Evolutionary conservation across 257 asterid species (phyloP), one percentile per base, ranked within the genome.

Genomic region (Primulina eburnea): DNA sequence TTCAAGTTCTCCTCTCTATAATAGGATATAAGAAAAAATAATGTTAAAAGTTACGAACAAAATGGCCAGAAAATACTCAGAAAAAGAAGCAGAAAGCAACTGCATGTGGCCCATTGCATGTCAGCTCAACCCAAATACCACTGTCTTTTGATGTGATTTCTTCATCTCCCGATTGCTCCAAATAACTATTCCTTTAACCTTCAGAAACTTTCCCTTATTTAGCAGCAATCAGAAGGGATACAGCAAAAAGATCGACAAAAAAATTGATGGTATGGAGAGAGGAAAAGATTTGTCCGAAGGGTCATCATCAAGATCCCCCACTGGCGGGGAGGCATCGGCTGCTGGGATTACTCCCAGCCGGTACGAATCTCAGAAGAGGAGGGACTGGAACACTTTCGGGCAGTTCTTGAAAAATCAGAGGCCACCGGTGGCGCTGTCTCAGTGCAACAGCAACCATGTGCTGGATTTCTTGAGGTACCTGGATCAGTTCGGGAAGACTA

Each of bases 331-430:
- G 14, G 55, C 52, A 9, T 28, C 59, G 14, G 52, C 53, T 17
- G 55, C 71, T 29, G 53, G 62, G 26, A 35, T 64, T 4, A 70
- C 83, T 0, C 92, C 84, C 0, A 86, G 95, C 76, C 82, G 95
- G 2, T 88, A 86, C 50, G 95, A 86, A 50, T 86, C 92, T 2
- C 92, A 87, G 37, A 89, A 89, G 78, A 70, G 96, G 47, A 86
- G 96, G 18, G 96, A 89, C 65, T 89, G 96, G 96, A 89, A 89
- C 79, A 87, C 96, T 30, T 89, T 89, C 78, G 89, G 90, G 7
- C 96, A 89, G 84, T 89, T 87, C 80, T 40, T 89, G 68, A 75
- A 73, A 62, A 87, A 87, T 76, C 94, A 83, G 47, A 80, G 81
- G 65, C 92, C 96, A 18, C 79, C 94, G 16, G 83, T 85, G 69